Conservation (phyloP, 805 yeast genomes). For the Sugiyamaella chiloensis region DNA sequence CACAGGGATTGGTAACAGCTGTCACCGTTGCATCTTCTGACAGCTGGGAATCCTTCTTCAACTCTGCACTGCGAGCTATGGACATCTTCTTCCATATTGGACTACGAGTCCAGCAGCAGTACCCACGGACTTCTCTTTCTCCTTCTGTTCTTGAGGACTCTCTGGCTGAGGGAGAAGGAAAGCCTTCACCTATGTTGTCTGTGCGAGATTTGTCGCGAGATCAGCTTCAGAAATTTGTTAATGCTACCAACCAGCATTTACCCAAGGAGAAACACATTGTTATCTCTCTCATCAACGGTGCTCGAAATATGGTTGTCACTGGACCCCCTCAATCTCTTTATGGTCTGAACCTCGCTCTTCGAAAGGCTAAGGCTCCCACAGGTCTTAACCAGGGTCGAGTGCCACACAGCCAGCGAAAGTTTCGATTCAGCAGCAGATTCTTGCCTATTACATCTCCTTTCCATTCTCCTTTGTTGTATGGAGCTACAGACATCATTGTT, state of each 20-base stretch:
- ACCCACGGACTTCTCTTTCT: slow-evolving; percentile 91
- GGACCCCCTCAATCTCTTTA: slow-evolving; percentile 98
- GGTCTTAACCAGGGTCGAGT: slow-evolving; percentile 95
- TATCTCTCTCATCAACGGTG: slow-evolving; percentile 91
- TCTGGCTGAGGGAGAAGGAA: slow-evolving; percentile 90
- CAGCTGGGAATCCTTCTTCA: slow-evolving; percentile 80
- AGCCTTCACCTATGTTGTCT: slow-evolving; percentile 96
- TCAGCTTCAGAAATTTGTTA: slow-evolving; percentile 76
- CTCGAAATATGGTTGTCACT: slow-evolving; percentile 88
- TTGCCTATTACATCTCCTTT: slow-evolving; percentile 95
- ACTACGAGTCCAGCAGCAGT: slow-evolving; percentile 81
- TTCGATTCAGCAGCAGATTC: slow-evolving; percentile 89
- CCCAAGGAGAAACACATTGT: slow-evolving; percentile 88
- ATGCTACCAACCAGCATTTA: slow-evolving; percentile 86
- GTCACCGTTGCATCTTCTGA: slow-evolving; percentile 79
- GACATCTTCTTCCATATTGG: slow-evolving; percentile 90
- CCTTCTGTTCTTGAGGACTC: slow-evolving; percentile 92
- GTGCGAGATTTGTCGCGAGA: slow-evolving; percentile 79
- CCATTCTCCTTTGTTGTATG: slow-evolving; percentile 82
- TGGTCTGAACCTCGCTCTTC: slow-evolving; percentile 86
- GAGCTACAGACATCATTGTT: slow-evolving; percentile 64
- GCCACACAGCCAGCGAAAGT: slow-evolving; percentile 90
- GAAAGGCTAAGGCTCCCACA: slow-evolving; percentile 91
- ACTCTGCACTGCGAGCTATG: slow-evolving; percentile 71
- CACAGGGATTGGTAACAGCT: slow-evolving; percentile 74